Percentiles rank a stretch among this genome's conserved stretches.
Evolutionary conservation across 2,329 filamentous ascomycete genomes (phyloP).

Genomic region (Ceratocystis ficicola): DNA sequence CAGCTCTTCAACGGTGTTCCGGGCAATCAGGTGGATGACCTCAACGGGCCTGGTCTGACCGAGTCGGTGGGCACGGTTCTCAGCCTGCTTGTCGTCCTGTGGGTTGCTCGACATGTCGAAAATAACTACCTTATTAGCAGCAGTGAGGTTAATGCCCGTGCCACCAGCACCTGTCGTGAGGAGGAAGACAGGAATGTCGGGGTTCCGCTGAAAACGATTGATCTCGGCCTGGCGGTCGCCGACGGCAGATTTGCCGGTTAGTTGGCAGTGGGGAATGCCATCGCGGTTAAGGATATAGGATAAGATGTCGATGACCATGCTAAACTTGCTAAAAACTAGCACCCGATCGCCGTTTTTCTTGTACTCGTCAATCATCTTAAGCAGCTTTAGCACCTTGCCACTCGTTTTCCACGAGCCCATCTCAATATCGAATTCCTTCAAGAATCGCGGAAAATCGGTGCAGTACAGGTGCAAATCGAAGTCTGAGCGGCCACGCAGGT

Average conservation of each 20-base stretch:
- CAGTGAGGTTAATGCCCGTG: conserved; percentile 92
- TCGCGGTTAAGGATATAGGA: conserved; percentile 66
- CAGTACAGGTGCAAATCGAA: conserved; percentile 57
- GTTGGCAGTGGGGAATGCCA: conserved; percentile 64
- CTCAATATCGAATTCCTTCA: conserved; percentile 42
- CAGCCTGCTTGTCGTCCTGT: conserved; percentile 94
- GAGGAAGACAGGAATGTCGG: conserved; percentile 75
- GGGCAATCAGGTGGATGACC: conserved; percentile 71
- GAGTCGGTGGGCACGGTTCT: conserved; percentile 90
- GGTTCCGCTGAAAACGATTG: conserved; percentile 68
- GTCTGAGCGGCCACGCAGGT: conserved; percentile 48
- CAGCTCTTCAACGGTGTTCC: conserved; percentile 78
- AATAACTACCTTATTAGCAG: conserved; percentile 94
- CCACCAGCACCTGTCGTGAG: conserved; percentile 88
- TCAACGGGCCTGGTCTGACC: conserved; percentile 86
- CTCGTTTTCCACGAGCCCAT: conserved; percentile 46
- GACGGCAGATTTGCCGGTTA: conserved; percentile 76
- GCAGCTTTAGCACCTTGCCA: conserved; percentile 75
- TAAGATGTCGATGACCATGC: conserved; percentile 79
- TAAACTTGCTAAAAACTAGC: conserved; percentile 88
- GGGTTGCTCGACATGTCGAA: conserved; percentile 97
- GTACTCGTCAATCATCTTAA: conserved; percentile 61
- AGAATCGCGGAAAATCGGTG: conserved; percentile 42
- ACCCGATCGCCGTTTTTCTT: conserved; percentile 71
- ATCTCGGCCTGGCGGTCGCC: conserved; percentile 75